Conservation (phyloP, 306 rosid genomes). For the Malus fusca region DNA sequence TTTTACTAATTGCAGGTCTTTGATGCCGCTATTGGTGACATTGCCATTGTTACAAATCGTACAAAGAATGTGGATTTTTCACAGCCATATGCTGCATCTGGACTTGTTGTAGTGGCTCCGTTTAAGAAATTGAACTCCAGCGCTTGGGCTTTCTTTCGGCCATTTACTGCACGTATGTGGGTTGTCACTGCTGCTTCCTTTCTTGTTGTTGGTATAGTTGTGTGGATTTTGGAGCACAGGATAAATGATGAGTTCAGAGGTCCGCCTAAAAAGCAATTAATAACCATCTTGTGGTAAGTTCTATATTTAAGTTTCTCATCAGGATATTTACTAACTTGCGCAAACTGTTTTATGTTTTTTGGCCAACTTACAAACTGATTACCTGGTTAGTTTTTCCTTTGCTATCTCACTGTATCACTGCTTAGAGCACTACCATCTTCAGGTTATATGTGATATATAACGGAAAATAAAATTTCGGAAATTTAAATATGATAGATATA, state of each 20-base stretch:
- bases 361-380: background rate
- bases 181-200: conserved; percentile 60
- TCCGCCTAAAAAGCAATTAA: conserved; percentile 64
- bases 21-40: conserved; percentile 88
- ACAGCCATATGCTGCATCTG: conserved; percentile 86
- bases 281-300: conserved; percentile 90
- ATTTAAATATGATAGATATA: too few species aligned
- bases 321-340: background rate
- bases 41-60: conserved; percentile 79
- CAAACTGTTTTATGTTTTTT: background rate
- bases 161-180: conserved; percentile 83
- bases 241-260: conserved; percentile 92
- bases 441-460: too few species aligned
- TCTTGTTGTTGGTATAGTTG: conserved; percentile 68
- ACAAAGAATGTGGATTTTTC: conserved; percentile 85
- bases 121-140: conserved; percentile 62
- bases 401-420: too few species aligned
- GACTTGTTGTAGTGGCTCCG: conserved; percentile 87
- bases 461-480: too few species aligned
- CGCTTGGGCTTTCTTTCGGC: conserved; percentile 89
- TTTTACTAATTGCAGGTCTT: conserved; percentile 32
- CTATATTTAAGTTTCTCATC: conserved; percentile 5
- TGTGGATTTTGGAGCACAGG: conserved; percentile 91
- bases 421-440: too few species aligned
- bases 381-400: background rate